Conservation (phyloP, 495 filamentous ascomycete species). For the Daldinia childiae region DNA sequence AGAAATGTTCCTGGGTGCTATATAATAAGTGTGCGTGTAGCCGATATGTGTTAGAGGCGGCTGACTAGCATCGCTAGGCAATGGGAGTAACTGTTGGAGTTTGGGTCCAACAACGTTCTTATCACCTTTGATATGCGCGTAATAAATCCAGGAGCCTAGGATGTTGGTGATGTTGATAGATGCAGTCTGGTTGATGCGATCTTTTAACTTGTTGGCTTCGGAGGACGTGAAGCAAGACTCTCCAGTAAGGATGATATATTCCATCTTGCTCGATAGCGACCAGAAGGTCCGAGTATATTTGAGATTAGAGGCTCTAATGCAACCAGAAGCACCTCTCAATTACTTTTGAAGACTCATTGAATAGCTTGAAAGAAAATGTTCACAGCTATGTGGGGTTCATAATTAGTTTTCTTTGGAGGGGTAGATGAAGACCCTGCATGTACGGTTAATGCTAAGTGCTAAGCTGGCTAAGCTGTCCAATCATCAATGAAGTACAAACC, state of each 20-base stretch:
- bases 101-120: slow-evolving; percentile 47
- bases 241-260: slow-evolving; percentile 52
- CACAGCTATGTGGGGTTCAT: slow-evolving; percentile 30
- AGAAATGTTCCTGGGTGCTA: slow-evolving; percentile 88
- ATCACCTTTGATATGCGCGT: slow-evolving; percentile 54
- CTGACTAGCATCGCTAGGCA: slow-evolving; percentile 31
- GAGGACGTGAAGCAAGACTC: slow-evolving; percentile 62
- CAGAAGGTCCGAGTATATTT: slow-evolving; percentile 12
- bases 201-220: slow-evolving; percentile 60
- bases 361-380: slow-evolving; percentile 31
- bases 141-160: slow-evolving; percentile 62
- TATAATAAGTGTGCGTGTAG: slow-evolving; percentile 61
- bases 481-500: slow-evolving; percentile 9
- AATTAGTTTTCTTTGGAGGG: slow-evolving; percentile 37
- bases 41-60: slow-evolving; percentile 46
- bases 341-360: slow-evolving; percentile 22
- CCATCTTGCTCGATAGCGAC: slow-evolving; percentile 41
- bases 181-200: slow-evolving; percentile 56
- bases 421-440: slow-evolving; percentile 32
- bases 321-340: slow-evolving; percentile 3
- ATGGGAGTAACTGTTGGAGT: slow-evolving; percentile 55
- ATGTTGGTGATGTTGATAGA: slow-evolving; percentile 54
- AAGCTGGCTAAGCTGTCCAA: slow-evolving; percentile 28
- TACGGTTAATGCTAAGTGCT: slow-evolving; percentile 9
- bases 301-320: slow-evolving; percentile 8